phyloP scores from a whole-genome alignment of 768 basidiomycete species.

The Coprinopsis sp. region DNA sequence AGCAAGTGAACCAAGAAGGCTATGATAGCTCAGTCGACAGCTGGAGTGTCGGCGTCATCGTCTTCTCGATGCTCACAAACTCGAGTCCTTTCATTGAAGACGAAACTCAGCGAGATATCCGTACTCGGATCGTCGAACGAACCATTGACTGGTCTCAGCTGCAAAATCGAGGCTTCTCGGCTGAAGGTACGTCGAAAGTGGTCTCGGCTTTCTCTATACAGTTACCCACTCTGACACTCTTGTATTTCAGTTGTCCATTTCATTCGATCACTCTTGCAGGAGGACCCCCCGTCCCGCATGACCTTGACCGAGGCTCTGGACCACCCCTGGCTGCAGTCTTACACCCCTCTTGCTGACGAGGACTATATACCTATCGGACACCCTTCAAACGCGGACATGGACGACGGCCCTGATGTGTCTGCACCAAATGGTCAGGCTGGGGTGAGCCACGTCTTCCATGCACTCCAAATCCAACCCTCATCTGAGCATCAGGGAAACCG shows the following conservation, averaged over 20 bases:
- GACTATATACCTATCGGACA: background rate
- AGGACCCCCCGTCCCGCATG: constrained; percentile 64
- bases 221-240: constrained; percentile 1
- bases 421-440: constrained; percentile 12
- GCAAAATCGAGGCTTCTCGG: constrained; percentile 31
- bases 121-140: constrained; percentile 54
- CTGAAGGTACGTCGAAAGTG: constrained; percentile 34
- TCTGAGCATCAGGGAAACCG: constrained; percentile 8
- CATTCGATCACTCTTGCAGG: constrained; percentile 57
- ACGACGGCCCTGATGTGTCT: constrained; percentile 1
- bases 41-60: constrained; percentile 94
- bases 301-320: constrained; percentile 59
- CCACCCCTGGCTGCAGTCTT: constrained; percentile 70
- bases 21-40: constrained; percentile 91
- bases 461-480: constrained; percentile 26
- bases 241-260: constrained; percentile 56
- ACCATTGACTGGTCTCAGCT: constrained; percentile 60
- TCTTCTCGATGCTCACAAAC: constrained; percentile 86
- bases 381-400: too few species aligned
- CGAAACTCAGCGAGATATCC: constrained; percentile 53
- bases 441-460: constrained; percentile 24
- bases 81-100: constrained; percentile 79
- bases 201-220: background rate
- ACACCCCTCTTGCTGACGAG: constrained; percentile 29
- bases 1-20: constrained; percentile 56